Evolutionary conservation across 2,329 filamentous ascomycete genomes (phyloP), one percentile per base, ranked within the genome.

Genomic region (Xylariaceae sp.): DNA sequence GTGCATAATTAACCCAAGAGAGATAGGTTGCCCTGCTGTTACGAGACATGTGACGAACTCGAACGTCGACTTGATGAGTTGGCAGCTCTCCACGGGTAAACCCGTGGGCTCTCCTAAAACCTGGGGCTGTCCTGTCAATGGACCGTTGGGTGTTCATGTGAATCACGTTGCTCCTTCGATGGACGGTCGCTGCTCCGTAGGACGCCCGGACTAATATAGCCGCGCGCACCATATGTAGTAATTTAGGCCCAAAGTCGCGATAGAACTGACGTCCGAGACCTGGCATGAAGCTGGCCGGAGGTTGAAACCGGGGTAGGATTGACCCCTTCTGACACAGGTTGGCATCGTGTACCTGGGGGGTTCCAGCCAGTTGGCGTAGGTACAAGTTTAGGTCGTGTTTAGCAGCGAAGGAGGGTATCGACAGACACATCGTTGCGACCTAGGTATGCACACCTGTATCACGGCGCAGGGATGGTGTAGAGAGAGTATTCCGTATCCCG

Each of bases 31-130:
- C 59, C 59, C 59, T 62, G 56, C 51, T 58, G 55, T 61, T 60
- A 63, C 55, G 51, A 62, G 62, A 61, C 63, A 65, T 65, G 63
- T 65, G 63, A 65, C 61, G 57, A 59, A 61, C 54, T 42, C 50
- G 47, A 53, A 56, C 58, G 37, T 60, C 52, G 51, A 60, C 51
- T 60, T 65, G 63, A 63, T 65, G 63, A 62, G 63, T 63, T 65
- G 63, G 63, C 63, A 63, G 53, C 61, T 57, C 54, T 61, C 55
- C 55, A 54, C 55, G 55, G 47, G 59, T 57, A 61, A 56, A 58
- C 57, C 60, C 17, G 60, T 59, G 59, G 62, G 51, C 62, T 56
- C 52, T 42, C 10, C 39, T 50, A 23, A 37, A 10, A 23, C 37
- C 51, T 51, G 15, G 44, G 54, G 51, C 37, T 51, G n/a, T 30